Evolutionary conservation across 2,329 filamentous ascomycete genomes (phyloP), one percentile per base, ranked within the genome.

Genomic region (Ceratocystis lukuohia): DNA sequence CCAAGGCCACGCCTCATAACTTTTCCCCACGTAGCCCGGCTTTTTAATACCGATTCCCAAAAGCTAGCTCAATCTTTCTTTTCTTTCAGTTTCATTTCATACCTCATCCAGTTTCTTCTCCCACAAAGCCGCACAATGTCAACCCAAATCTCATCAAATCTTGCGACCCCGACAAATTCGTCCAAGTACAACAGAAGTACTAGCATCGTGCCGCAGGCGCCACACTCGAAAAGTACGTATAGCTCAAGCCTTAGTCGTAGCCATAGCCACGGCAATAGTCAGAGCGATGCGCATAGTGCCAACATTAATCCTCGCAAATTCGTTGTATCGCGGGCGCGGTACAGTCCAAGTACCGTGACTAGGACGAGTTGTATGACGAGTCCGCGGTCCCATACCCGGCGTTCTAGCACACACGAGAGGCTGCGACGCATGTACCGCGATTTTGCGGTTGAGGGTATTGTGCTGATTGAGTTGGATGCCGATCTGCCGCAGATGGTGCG

Each of bases 401-500:
- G 61, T 45, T 3, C 64, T 8, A 44, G n/a, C 2, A 63, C 30
- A 2, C 30, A 30, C 25, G 64, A 68, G 10, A 48, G 53, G 17
- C 48, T 68, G 41, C 50, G 62, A 1, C 30, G 28, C 37, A 65
- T 68, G 48, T 68, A 66, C 45, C 46, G 41, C n/a, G 64, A 68
- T 28, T 68, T 68, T 53, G 41, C 59, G 22, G 12, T 44, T 20
- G 44, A 64, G 17, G 50, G 37, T 15, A 66, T 68, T 28, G 12
- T 53, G 3, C 56, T 68, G 6, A 57, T 68, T 25, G 67, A 68
- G 48, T 33, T 68, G 3, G 67, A 68, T 45, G 61, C 37, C 15
- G 48, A 68, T 41, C 33, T 68, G 50, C 67, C 67, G 2, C 64
- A 66, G 44, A 20, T 64, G 3, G 63, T 68, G 50, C 64, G 67